Evolutionary conservation across 2,329 filamentous ascomycete genomes (phyloP).

Genomic region (Phyllosticta citribraziliensis): DNA sequence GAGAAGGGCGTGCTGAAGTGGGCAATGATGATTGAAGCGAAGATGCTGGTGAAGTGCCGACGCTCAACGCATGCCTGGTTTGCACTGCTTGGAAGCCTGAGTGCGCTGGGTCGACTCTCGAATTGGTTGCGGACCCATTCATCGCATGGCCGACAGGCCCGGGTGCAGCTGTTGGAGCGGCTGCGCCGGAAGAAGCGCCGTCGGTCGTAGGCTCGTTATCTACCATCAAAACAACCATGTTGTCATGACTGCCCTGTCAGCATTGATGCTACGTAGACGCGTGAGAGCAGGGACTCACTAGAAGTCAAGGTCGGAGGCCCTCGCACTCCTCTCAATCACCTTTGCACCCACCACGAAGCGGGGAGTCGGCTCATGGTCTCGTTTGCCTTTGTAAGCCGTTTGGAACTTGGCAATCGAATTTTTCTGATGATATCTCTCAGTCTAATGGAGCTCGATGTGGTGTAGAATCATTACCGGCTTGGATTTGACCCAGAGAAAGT

Average conservation of each 20-base stretch:
- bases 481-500: constrained; percentile 29
- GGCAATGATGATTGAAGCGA: neutral
- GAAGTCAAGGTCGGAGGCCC: neutral
- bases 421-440: neutral
- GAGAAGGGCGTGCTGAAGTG: neutral
- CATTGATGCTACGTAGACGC: neutral
- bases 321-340: neutral
- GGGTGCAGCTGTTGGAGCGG: neutral
- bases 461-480: constrained; percentile 11
- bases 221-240: neutral
- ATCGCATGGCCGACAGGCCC: neutral
- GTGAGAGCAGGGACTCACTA: neutral
- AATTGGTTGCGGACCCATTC: neutral
- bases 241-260: neutral
- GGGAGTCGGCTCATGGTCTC: neutral
- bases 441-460: neutral
- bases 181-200: too few relatives aligned
- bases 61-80: neutral
- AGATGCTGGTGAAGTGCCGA: neutral
- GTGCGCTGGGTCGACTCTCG: neutral
- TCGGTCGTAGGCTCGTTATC: neutral
- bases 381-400: neutral
- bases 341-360: neutral
- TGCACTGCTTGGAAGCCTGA: neutral
- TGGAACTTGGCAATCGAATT: neutral